Percentiles rank a stretch among this genome's conserved stretches.
These are phyloP conservation scores for Aspergillus phoenicis DNA, from an alignment of 2,329 filamentous ascomycete genomes.

Conservation along the genomic window DNA sequence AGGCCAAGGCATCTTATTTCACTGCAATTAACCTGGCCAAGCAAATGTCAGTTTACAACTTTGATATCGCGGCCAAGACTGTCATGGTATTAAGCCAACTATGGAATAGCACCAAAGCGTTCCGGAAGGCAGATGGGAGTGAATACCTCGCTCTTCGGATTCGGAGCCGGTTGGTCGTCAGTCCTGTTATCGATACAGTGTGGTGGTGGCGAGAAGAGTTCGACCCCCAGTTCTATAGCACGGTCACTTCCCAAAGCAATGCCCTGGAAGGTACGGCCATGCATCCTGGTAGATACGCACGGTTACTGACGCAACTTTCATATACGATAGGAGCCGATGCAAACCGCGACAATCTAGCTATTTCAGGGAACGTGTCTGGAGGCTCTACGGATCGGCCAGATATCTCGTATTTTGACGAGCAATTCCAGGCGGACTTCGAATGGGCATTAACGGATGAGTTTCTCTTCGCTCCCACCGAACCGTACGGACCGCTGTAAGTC, in stretches of 20 bases:
- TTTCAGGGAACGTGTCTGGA: constrained; percentile 4
- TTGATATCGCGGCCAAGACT: constrained; percentile 38
- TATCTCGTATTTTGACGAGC: constrained; percentile 36
- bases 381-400: constrained; percentile 21
- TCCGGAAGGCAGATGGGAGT: constrained; percentile 42
- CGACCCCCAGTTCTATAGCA: constrained; percentile 30
- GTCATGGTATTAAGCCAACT: constrained; percentile 40
- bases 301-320: not conserved
- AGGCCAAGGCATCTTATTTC: constrained; percentile 40
- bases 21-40: constrained; percentile 42
- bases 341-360: constrained; percentile 9
- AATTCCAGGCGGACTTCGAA: constrained; percentile 44
- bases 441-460: constrained; percentile 40
- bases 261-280: constrained; percentile 19
- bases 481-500: constrained; percentile 27
- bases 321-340: constrained; percentile 18
- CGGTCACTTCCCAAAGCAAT: constrained; percentile 17
- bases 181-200: constrained; percentile 42
- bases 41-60: constrained; percentile 40
- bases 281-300: not conserved
- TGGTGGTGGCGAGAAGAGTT: constrained; percentile 51
- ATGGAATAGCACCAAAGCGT: constrained; percentile 46
- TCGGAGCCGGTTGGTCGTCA: constrained; percentile 41
- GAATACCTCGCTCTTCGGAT: constrained; percentile 41
- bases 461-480: constrained; percentile 30